These are phyloP conservation scores for Phytophthora vignae DNA, from an alignment of 352 stramenopile genomes.

Conservation along the genomic window DNA sequence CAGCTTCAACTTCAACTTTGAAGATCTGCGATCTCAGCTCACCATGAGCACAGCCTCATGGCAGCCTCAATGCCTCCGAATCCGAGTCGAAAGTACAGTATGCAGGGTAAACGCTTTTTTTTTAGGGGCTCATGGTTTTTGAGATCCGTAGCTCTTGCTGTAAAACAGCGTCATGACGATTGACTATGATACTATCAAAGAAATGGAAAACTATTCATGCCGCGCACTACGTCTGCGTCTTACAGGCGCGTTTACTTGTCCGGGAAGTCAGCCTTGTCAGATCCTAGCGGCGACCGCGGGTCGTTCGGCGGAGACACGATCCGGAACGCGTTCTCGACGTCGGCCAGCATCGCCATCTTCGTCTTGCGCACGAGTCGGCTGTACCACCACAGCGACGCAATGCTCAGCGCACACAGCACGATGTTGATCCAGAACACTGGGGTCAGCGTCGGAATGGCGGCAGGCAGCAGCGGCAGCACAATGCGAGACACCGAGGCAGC, in stretches of 20 bases:
- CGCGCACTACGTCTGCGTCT: neutral
- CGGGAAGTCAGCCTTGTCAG: slow-evolving; percentile 39
- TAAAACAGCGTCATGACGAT: too few species aligned
- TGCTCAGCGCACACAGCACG: slow-evolving; percentile 57
- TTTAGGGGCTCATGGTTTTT: too few species aligned
- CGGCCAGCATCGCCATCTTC: slow-evolving; percentile 50
- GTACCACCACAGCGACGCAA: slow-evolving; percentile 69
- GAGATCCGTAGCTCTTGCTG: too few species aligned
- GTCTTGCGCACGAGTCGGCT: slow-evolving; percentile 53
- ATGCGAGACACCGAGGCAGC: slow-evolving; percentile 76
- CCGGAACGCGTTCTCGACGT: slow-evolving; percentile 44
- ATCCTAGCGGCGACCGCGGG: slow-evolving; percentile 49
- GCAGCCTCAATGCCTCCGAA: neutral
- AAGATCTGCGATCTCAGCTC: neutral
- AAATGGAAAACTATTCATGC: slow-evolving; percentile 7
- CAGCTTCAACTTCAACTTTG: slow-evolving; percentile 3
- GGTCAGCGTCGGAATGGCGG: slow-evolving; percentile 62
- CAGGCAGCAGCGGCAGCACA: slow-evolving; percentile 68
- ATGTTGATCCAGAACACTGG: slow-evolving; percentile 85
- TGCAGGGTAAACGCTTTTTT: too few species aligned
- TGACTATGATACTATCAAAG: slow-evolving; percentile 11
- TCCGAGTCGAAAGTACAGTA: too few species aligned
- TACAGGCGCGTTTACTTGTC: slow-evolving; percentile 21
- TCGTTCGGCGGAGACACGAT: slow-evolving; percentile 36
- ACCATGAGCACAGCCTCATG: neutral